Conservation (phyloP, 371 early-diverging fungal genomes). For the Mucor sp. region DNA sequence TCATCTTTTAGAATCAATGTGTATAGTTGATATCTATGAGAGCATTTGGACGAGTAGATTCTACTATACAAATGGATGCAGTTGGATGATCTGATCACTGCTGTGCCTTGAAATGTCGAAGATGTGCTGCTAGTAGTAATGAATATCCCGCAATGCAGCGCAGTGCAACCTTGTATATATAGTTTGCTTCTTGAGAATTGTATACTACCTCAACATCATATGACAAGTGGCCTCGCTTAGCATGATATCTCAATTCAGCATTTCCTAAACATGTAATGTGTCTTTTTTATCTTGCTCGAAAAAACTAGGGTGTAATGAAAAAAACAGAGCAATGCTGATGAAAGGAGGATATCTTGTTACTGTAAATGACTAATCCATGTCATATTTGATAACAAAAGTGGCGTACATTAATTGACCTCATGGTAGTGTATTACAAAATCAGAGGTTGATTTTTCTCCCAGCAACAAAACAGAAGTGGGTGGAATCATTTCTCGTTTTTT, state of each 20-base stretch:
- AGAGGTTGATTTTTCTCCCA: not conserved
- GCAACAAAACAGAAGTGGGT: not conserved
- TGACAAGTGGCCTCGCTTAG: not conserved
- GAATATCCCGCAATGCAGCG: not conserved
- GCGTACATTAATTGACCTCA: not conserved
- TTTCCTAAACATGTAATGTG: not conserved
- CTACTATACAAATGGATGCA: not conserved
- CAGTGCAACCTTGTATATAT: not conserved
- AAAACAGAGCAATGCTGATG: too few species aligned
- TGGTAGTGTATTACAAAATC: not conserved
- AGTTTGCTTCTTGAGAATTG: not conserved
- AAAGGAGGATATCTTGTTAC: too few species aligned
- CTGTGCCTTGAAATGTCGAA: not conserved
- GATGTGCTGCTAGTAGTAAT: not conserved
- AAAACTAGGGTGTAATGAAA: too few species aligned
- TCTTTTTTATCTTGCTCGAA: not conserved
- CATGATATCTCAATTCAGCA: not conserved
- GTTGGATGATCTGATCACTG: not conserved
- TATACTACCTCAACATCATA: not conserved
- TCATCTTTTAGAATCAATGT: not conserved
- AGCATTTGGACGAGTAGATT: not conserved
- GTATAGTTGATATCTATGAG: not conserved
- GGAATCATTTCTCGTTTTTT: not conserved
- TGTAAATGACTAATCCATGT: not conserved
- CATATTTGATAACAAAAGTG: not conserved